Base-by-base conservation (phyloP, 2,329 filamentous ascomycete genomes). In the Colletotrichum simmondsii region DNA sequence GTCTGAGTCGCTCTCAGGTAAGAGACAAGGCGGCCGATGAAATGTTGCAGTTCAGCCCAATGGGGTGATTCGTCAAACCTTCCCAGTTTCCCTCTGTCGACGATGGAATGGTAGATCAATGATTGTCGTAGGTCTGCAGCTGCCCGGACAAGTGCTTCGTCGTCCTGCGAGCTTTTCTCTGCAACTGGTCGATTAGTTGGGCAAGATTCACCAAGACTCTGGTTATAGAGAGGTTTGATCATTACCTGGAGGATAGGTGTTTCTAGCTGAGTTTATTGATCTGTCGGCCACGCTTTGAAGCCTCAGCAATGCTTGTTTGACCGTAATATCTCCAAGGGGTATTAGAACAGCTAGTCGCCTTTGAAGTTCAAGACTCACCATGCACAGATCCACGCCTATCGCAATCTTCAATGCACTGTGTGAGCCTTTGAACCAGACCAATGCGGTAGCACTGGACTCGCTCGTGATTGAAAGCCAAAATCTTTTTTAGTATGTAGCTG, bases 1-100 rank as follows among this genome's bases (percentile, higher is more conserved):
- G 60, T 71, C 6, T 74, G 42, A 0, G 77, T 74, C 0, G 75
- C 75, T 12, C 59, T 58, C 3, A 75, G 46, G 53, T 80, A 82
- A 10, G 76, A 77, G 2, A 62, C 69, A 0, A 82, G 76, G 0
- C 81, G 79, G 0, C 76, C 76, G 10, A 80, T 11, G 32, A 64
- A 74, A 32, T 82, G 81, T 1, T 78, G 76, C 2, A 82, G 60
- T 35, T 82, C 78, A 2, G 76, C 75, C 81, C 81, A 81, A 32
- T 76, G 77, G 10, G 65, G 49, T 0, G 76, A 76, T 42, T 73
- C 73, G 1, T 52, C 66, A 0, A 77, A 68, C 10, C 1, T 78
- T 24, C 60, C 60, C 5, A 49, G 61, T 3, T 32, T 66, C 11
- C 59, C 5, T 32, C 42, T 63, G 12, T 60, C 56, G 28, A 42